Conservation (phyloP, 345 rosid species). For the Populus ilicifolia region DNA sequence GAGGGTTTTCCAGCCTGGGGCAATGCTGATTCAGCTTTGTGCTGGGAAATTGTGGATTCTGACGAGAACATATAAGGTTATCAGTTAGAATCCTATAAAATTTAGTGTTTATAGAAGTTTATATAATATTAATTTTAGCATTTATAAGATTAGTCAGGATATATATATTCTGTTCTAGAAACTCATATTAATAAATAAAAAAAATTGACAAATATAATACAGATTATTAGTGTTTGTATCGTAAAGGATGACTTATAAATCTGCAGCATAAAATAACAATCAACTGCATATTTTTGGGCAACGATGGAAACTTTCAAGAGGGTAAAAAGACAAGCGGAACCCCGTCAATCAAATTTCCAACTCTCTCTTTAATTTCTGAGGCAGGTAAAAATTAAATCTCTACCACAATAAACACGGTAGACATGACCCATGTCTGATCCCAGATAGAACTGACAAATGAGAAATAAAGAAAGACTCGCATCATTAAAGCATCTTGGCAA, state of each 20-base stretch:
- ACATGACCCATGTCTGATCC: conserved; percentile 26
- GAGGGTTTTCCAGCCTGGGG: conserved; percentile 65
- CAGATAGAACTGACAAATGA: neutral
- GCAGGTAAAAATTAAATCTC: conserved; percentile 38
- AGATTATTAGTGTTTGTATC: no score
- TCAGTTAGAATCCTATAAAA: rapidly evolving
- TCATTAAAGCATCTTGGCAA: neutral
- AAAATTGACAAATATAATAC: no score
- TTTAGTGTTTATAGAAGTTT: rapidly evolving
- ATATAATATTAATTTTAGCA: rapidly evolving
- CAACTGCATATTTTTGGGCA: neutral
- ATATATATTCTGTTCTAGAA: rapidly evolving
- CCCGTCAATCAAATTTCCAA: conserved; percentile 16
- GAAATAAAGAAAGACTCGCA: no score
- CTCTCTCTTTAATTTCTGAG: conserved; percentile 41
- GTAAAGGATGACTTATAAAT: no score
- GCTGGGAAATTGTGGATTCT: conserved; percentile 63
- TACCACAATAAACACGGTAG: conserved; percentile 24
- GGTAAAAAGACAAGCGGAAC: neutral
- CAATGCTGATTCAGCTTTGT: conserved; percentile 54
- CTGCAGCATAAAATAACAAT: no score
- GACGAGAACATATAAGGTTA: conserved; percentile 38
- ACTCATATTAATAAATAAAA: no score
- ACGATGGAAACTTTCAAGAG: conserved; percentile 46
- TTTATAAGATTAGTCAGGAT: rapidly evolving